These are phyloP conservation scores for Sordariomycetes sp. DNA, from an alignment of 2,329 filamentous ascomycete species.

Conservation along the genomic window DNA sequence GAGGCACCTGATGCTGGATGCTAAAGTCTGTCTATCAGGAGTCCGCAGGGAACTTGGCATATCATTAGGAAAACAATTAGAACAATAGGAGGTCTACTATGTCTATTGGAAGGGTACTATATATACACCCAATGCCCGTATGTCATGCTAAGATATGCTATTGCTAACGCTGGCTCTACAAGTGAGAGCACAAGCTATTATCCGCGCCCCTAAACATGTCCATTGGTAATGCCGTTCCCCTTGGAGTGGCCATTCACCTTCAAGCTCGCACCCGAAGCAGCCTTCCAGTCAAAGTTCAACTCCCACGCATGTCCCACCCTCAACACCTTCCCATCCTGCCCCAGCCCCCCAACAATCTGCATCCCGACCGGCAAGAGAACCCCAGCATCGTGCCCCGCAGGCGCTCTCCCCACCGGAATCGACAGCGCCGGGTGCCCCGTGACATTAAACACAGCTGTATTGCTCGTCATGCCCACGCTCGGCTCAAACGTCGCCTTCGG, in stretches of 20 bases:
- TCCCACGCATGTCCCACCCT: conserved; percentile 35
- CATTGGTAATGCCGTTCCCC: background rate
- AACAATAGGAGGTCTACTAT: no score
- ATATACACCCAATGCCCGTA: background rate
- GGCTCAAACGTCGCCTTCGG: conserved; percentile 34
- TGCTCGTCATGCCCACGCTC: conserved; percentile 41
- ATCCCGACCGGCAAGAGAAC: conserved; percentile 38
- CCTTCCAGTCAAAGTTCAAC: conserved; percentile 30
- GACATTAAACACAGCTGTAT: conserved; percentile 46
- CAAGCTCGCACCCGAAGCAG: background rate
- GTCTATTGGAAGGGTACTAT: background rate
- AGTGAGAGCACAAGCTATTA: background rate
- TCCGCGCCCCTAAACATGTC: background rate
- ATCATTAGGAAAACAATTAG: no score
- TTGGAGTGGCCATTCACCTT: conserved; percentile 1
- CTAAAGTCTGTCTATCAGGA: no score
- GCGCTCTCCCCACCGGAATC: conserved; percentile 36
- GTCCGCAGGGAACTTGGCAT: no score
- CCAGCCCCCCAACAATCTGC: conserved; percentile 42
- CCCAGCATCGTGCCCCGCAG: conserved; percentile 22
- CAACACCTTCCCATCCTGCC: conserved; percentile 35
- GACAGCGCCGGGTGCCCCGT: conserved; percentile 46
- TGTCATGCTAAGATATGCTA: background rate
- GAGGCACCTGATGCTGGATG: no score
- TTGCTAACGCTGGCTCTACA: background rate